These are phyloP conservation scores for Skeletonema grethae DNA, from an alignment of 108 stramenopile genomes.

Conservation along the genomic window DNA sequence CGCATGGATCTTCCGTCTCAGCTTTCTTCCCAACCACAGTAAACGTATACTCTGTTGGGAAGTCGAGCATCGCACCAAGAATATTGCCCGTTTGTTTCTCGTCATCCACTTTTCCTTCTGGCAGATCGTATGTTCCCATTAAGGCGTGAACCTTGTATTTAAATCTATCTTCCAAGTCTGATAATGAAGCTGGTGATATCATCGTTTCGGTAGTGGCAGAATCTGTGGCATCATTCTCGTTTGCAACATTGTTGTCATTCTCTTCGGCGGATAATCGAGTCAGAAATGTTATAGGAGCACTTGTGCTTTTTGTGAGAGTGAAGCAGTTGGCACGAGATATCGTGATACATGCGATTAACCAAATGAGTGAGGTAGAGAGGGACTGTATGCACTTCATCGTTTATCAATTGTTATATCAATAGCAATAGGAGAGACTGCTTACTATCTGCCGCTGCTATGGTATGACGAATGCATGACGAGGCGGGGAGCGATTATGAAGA, in stretches of 20 bases:
- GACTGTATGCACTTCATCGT: neutral
- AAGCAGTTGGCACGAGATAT: neutral
- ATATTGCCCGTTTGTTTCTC: constrained; percentile 75
- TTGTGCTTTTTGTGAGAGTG: neutral
- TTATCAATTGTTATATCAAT: too few relatives aligned
- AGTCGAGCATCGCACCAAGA: constrained; percentile 63
- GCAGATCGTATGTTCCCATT: constrained; percentile 76
- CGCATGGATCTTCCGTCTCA: constrained; percentile 21
- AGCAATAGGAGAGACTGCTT: too few relatives aligned
- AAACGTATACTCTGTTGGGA: constrained; percentile 69
- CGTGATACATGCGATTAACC: neutral
- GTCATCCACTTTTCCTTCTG: constrained; percentile 50
- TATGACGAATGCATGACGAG: too few relatives aligned
- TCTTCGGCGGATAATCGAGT: neutral
- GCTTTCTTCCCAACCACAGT: constrained; percentile 63
- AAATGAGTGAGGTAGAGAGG: neutral
- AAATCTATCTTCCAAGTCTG: constrained; percentile 74
- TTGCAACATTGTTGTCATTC: neutral
- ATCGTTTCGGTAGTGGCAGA: constrained; percentile 1
- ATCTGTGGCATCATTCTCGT: neutral
- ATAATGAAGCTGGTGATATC: constrained; percentile 21
- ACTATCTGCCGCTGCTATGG: too few relatives aligned
- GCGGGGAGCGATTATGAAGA: too few relatives aligned
- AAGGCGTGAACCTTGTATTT: constrained; percentile 80
- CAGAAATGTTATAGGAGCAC: neutral